Evolutionary conservation across 208 protist species (phyloP).

Genomic region (Crithidia acanthocephali): DNA sequence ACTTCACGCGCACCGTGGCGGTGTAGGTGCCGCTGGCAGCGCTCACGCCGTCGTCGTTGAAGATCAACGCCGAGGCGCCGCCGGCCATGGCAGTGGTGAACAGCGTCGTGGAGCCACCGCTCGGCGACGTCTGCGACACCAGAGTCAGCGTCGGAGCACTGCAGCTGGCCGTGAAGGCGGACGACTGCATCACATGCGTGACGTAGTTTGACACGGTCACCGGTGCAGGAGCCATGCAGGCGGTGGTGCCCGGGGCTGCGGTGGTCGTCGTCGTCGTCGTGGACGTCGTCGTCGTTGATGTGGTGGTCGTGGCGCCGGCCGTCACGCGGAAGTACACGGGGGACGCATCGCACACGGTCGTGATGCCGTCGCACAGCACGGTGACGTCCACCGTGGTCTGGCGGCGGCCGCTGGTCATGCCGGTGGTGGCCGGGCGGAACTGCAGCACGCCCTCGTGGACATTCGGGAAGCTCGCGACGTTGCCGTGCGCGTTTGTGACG

Average conservation of each 20-base stretch:
- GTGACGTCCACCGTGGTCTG: constrained; percentile 28
- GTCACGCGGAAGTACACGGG: constrained; percentile 52
- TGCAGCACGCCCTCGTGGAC: constrained; percentile 27
- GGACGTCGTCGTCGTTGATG: constrained; percentile 35
- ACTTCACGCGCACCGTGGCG: constrained; percentile 44
- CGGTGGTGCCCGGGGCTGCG: constrained; percentile 8
- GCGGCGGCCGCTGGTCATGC: constrained; percentile 19
- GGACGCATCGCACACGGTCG: constrained; percentile 37
- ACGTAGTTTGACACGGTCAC: constrained; percentile 22
- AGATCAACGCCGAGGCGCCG: constrained; percentile 32
- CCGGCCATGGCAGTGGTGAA: constrained; percentile 29
- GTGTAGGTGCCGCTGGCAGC: constrained; percentile 49
- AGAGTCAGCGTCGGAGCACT: constrained; percentile 9
- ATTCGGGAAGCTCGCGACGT: constrained; percentile 37
- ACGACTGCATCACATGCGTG: constrained; percentile 5
- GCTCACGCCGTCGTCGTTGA: constrained; percentile 42
- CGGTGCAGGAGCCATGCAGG: constrained; percentile 29
- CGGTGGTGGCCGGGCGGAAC: constrained; percentile 43
- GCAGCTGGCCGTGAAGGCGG: constrained; percentile 19
- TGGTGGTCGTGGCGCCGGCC: constrained; percentile 22
- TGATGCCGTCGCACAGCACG: constrained; percentile 61
- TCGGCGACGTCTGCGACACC: constrained; percentile 11
- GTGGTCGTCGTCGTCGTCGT: constrained; percentile 46
- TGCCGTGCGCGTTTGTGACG: constrained; percentile 33
- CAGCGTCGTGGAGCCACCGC: constrained; percentile 7